Evolutionary conservation across 2,329 filamentous ascomycete species (phyloP).

Genomic region (Aspergillus sp.): DNA sequence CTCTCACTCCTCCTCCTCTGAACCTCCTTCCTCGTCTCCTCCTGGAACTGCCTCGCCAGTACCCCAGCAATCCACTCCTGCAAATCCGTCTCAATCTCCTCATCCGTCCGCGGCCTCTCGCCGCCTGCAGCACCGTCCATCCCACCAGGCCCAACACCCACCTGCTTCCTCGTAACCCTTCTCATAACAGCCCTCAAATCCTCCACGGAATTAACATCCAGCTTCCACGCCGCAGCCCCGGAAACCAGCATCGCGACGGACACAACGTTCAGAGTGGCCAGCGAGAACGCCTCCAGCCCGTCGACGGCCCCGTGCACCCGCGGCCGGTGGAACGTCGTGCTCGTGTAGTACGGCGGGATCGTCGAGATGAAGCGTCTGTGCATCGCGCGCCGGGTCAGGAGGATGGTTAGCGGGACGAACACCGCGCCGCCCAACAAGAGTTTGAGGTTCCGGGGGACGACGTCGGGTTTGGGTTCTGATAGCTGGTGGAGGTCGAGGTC

Average conservation of each 20-base stretch:
- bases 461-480: not conserved
- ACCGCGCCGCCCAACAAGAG: not conserved
- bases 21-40: too few species aligned
- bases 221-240: not conserved
- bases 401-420: not conserved
- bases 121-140: too few species aligned
- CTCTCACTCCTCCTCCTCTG: too few species aligned
- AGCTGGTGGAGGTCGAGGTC: not conserved
- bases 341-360: not conserved
- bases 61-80: too few species aligned
- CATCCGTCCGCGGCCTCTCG: too few species aligned
- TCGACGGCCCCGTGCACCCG: not conserved
- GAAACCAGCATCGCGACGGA: not conserved
- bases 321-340: not conserved
- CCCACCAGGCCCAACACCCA: too few species aligned
- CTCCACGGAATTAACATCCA: not conserved
- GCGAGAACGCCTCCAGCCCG: not conserved
- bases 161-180: too few species aligned
- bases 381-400: not conserved
- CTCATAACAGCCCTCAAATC: too few species aligned
- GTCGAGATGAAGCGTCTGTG: not conserved
- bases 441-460: not conserved
- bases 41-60: too few species aligned
- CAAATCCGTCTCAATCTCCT: too few species aligned
- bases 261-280: not conserved